Base-by-base conservation (phyloP, 1,284 basidiomycete species). In the Sparassis latifolia region DNA sequence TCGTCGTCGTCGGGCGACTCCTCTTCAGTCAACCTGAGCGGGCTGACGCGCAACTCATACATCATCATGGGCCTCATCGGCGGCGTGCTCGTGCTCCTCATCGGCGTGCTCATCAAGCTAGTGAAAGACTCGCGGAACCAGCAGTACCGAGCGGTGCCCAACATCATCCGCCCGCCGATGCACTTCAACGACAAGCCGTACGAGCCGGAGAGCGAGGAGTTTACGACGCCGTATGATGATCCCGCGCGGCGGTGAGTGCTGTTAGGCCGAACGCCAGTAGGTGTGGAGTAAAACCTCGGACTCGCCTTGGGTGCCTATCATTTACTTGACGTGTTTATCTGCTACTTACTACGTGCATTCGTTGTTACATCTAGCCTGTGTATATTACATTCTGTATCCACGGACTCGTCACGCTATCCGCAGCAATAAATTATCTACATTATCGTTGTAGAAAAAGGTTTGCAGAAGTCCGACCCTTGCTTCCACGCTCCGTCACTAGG, bases 61-160 rank as follows among this genome's bases (percentile, higher is more conserved):
- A 55, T 55, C 49, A 50, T 57, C 48, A 55, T 55, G 31, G 56
- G 54, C 28, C 33, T 55, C 43, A 28, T 55, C 28, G 48, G 35
- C 32, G 47, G 29, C 3, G 44, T 45, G 10, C 32, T 57, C 27
- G 30, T 53, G 1, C 47, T 57, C 3, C 52, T 57, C 6, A 27
- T 56, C 27, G 52, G 31, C 12, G 45, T 50, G n/a, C 12, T 35
- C 12, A 9, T 37, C 44, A 20, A 31, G 10, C 5, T 45, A 2
- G 4, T 4, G n/a, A 20, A 10, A 33, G 9, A 12, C 20, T 33
- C 44, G 10, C 30, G 44, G 10, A 29, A 5, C 5, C 10, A 45
- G 31, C 31, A 33, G 31, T 45, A 45, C 44, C 29, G 44, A 4
- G 9, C 30, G 30, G 33, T 45, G n/a, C 27, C 40, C 9, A 42